Evolutionary conservation across 148 eudicot species (phyloP).

Genomic region (Vaccinium darrowii): DNA sequence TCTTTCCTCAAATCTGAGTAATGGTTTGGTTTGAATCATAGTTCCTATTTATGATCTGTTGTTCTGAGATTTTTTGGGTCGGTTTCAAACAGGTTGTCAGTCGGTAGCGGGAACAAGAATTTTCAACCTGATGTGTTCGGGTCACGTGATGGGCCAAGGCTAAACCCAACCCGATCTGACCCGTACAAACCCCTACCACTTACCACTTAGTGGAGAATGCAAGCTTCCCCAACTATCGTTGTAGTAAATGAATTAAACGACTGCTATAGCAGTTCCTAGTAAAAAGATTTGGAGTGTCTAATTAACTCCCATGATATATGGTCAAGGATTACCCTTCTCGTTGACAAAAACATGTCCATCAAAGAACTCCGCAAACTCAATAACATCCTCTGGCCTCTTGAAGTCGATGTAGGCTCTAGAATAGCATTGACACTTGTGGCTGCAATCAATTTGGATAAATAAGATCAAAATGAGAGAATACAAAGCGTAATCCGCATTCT

Average conservation of each 20-base stretch:
- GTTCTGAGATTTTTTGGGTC: no score
- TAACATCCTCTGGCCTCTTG: constrained; percentile 50
- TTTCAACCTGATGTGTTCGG: no score
- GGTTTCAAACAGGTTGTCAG: no score
- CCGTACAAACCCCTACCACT: no score
- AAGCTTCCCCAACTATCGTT: neutral
- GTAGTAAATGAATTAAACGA: neutral
- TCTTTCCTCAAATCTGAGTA: no score
- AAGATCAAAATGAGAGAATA: neutral
- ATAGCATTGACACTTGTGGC: constrained; percentile 43
- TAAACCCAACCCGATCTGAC: no score
- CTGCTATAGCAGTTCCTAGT: neutral
- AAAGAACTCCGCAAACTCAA: constrained; percentile 71
- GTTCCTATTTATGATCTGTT: no score
- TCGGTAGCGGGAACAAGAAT: no score
- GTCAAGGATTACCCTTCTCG: constrained; percentile 53
- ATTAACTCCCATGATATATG: neutral
- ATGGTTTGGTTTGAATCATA: no score
- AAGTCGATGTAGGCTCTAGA: constrained; percentile 64
- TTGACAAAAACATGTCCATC: constrained; percentile 67
- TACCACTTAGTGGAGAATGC: neutral
- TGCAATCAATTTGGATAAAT: constrained; percentile 26
- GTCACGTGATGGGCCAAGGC: no score
- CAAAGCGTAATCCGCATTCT: neutral
- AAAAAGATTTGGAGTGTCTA: neutral